Evolutionary conservation across 441 rosid species (phyloP), one percentile per base, ranked within the genome.

Genomic region (Gossypium lobatum): DNA sequence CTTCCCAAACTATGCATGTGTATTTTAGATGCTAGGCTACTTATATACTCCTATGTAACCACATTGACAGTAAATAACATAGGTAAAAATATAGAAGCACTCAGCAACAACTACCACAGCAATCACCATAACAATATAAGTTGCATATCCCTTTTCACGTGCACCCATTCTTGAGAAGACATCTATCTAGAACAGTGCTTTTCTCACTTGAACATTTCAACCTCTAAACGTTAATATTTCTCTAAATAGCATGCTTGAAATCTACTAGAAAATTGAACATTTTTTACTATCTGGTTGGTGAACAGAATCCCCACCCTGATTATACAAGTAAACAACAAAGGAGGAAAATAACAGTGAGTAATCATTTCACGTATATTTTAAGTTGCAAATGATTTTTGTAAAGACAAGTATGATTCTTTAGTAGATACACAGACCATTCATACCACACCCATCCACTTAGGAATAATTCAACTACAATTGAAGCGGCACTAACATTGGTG

Each of bases 141-240:
- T 10, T 53, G 73, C 25, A 46, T 45, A 9, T n/a, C 2, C 55
- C 42, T 17, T 37, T 17, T 16, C 34, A 21, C 54, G 4, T 20
- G 6, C 73, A 54, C 31, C 52, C 54, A 3, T 14, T 42, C 13
- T 21, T 14, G 3, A 39, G 64, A 6, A 71, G 53, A 71, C 3
- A 20, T 31, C 28, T 48, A 70, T 34, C 62, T 17, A 14, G 2
- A 7, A 69, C n/a, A 16, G n/a, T 20, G 16, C 14, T 69, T 69
- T 53, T 48, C 34, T 23, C 61, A 50, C 59, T 25, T 67, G 59
- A 70, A 71, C 28, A 54, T 37, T 71, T 54, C 17, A 55, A 37
- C 18, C 31, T 54, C 18, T 28, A 28, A 34, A 34, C 26, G 39
- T 18, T 70, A 6, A 55, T 11, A 57, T 18, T 37, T 53, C 13